phyloP scores from a whole-genome alignment of 352 stramenopile genomes.

The Phytophthora pisi region DNA sequence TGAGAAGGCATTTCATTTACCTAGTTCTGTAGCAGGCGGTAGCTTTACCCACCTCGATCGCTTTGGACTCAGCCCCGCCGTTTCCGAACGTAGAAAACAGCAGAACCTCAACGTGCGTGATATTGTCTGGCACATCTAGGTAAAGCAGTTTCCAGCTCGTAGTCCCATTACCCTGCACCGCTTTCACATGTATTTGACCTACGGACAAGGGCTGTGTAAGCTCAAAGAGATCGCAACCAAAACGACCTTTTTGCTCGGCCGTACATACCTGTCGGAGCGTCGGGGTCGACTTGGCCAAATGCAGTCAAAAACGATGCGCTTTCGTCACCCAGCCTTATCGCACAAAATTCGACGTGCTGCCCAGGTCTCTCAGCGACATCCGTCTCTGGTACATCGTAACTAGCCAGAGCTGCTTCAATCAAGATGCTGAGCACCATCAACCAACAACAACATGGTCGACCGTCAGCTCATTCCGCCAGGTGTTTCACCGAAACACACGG shows the following conservation, averaged over 20 bases:
- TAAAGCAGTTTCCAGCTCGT: not conserved
- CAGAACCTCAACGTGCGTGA: not conserved
- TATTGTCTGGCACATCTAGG: not conserved
- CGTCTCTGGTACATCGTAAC: not conserved
- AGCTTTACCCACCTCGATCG: not conserved
- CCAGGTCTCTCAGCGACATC: not conserved
- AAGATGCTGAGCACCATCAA: not conserved
- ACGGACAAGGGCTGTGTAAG: not conserved
- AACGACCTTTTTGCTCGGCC: not conserved
- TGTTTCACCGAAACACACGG: too few relatives aligned
- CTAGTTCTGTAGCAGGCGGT: not conserved
- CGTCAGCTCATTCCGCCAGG: too few relatives aligned
- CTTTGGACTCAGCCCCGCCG: slow-evolving; percentile 1
- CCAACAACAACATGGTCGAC: too few relatives aligned
- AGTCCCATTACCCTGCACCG: not conserved
- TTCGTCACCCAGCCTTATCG: slow-evolving; percentile 1
- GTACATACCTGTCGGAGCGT: slow-evolving; percentile 3
- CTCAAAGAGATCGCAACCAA: not conserved
- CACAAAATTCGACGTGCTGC: not conserved
- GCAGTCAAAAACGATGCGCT: not conserved
- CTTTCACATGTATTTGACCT: slow-evolving; percentile 3
- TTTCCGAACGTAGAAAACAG: slow-evolving; percentile 5
- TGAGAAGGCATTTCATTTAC: not conserved
- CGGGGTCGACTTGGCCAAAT: not conserved
- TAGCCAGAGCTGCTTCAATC: not conserved